Evolutionary conservation across 306 rosid species (phyloP).

Genomic region (Lotus japonicus): DNA sequence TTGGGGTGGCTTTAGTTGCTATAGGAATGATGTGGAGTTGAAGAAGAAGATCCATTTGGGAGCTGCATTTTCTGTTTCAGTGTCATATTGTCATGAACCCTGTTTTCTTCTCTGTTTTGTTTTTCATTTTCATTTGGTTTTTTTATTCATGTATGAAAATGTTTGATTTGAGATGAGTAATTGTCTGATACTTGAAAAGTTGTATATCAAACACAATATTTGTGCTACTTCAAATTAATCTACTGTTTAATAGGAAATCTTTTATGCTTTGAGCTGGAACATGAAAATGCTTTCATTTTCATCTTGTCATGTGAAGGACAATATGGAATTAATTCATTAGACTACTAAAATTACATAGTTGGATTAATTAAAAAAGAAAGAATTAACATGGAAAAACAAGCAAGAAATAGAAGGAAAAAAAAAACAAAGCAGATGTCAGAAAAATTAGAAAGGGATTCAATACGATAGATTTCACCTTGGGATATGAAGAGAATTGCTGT

Average conservation of each 20-base stretch:
- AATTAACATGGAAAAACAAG: neutral
- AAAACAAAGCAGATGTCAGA: neutral
- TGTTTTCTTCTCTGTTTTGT: neutral
- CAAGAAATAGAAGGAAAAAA: neutral
- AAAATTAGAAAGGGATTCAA: too few relatives aligned
- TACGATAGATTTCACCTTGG: too few relatives aligned
- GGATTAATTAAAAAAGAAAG: neutral
- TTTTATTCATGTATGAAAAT: neutral
- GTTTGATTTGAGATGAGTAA: neutral
- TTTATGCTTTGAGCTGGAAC: too few relatives aligned
- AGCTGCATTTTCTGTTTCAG: neutral
- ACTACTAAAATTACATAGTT: neutral
- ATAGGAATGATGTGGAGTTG: slow-evolving; percentile 17
- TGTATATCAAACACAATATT: neutral
- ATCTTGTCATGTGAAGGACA: too few relatives aligned
- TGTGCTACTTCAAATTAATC: too few relatives aligned
- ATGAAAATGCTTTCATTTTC: too few relatives aligned
- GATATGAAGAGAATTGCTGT: too few relatives aligned
- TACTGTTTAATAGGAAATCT: too few relatives aligned
- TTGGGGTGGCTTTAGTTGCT: slow-evolving; percentile 21
- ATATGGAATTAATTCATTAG: too few relatives aligned
- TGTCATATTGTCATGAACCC: neutral
- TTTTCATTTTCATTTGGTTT: neutral
- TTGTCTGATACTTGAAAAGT: neutral
- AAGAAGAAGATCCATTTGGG: neutral